Conservation (phyloP, 2,329 filamentous ascomycete species). For the Cladophialophora bantiana region DNA sequence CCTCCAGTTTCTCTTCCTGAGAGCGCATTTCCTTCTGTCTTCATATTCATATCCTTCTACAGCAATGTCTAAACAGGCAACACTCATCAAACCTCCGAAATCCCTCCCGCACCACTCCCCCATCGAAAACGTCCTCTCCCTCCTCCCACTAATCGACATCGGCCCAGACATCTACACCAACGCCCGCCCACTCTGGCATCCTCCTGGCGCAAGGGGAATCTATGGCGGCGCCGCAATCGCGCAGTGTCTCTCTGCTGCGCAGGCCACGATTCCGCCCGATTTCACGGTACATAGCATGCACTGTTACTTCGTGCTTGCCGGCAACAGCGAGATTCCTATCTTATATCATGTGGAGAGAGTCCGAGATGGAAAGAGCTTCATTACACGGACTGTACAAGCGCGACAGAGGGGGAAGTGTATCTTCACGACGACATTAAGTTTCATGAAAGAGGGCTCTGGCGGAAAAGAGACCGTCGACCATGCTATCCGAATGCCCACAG, state of each 20-base stretch:
- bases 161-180: constrained; percentile 81
- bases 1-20: neutral
- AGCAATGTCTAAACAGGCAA: constrained; percentile 47
- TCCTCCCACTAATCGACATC: constrained; percentile 78
- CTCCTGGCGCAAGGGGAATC: constrained; percentile 87
- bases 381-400: constrained; percentile 94
- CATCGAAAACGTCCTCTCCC: constrained; percentile 87
- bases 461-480: constrained; percentile 67
- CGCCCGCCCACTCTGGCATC: constrained; percentile 88
- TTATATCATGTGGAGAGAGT: constrained; percentile 95
- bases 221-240: constrained; percentile 94
- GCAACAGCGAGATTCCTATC: constrained; percentile 82
- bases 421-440: constrained; percentile 94
- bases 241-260: constrained; percentile 85
- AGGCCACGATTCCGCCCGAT: constrained; percentile 78
- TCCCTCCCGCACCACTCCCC: constrained; percentile 74
- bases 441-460: constrained; percentile 71
- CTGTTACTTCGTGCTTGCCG: constrained; percentile 97
- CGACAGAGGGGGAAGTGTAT: constrained; percentile 86
- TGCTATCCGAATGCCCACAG: constrained; percentile 64
- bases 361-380: constrained; percentile 85
- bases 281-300: constrained; percentile 96
- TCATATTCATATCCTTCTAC: neutral
- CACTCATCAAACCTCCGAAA: constrained; percentile 77
- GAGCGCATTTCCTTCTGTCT: no score